These are phyloP conservation scores for Panellus pusillus DNA, from an alignment of 768 basidiomycete genomes.

Conservation along the genomic window DNA sequence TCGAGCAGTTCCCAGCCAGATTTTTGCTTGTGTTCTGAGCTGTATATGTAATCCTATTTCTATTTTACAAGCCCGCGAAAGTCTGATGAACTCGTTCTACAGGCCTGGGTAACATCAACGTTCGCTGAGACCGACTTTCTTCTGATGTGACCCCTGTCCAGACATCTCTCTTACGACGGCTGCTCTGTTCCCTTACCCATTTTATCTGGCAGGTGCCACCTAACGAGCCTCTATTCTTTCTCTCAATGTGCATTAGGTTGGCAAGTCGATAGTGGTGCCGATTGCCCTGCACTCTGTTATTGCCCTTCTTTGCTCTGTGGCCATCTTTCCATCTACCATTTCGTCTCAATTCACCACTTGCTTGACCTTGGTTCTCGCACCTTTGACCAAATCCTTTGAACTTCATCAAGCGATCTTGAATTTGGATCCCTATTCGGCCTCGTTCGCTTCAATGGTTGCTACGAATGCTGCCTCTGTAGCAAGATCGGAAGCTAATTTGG, in stretches of 20 bases:
- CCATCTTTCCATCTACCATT: constrained; percentile 64
- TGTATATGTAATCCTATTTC: constrained; percentile 44
- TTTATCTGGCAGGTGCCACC: constrained; percentile 44
- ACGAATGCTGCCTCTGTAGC: constrained; percentile 34
- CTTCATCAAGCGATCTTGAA: constrained; percentile 49
- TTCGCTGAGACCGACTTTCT: neutral
- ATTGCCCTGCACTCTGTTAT: constrained; percentile 59
- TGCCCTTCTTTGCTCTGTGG: constrained; percentile 48
- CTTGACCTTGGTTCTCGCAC: constrained; percentile 47
- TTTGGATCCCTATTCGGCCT: constrained; percentile 39
- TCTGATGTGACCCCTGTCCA: constrained; percentile 20
- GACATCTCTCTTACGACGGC: constrained; percentile 62
- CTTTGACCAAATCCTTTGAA: constrained; percentile 45
- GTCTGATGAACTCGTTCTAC: no score
- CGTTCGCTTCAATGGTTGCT: constrained; percentile 35
- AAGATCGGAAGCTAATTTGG: constrained; percentile 47
- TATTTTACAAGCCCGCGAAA: neutral
- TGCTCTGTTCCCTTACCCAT: constrained; percentile 63
- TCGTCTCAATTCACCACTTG: constrained; percentile 57
- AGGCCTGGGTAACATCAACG: constrained; percentile 40
- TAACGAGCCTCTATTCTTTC: neutral
- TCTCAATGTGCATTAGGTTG: constrained; percentile 36
- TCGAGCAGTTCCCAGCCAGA: constrained; percentile 59
- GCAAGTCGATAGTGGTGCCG: constrained; percentile 54
- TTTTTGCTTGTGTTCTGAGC: constrained; percentile 54